These are phyloP conservation scores for Lupinus albus DNA, from an alignment of 306 rosid genomes.

Conservation along the genomic window DNA sequence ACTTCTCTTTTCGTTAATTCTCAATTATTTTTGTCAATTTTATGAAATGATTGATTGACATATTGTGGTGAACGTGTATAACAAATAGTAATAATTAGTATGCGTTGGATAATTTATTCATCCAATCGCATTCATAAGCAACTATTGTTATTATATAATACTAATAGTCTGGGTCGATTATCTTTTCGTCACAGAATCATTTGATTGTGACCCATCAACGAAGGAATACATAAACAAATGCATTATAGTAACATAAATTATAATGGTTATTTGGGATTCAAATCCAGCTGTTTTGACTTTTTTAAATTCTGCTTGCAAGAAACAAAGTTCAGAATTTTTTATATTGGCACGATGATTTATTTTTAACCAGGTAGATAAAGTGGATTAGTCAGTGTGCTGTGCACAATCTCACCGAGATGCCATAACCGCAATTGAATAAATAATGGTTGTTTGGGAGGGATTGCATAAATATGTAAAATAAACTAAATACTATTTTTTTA, in stretches of 20 bases:
- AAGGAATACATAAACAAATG: conserved; percentile 41
- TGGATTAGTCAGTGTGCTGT: too few species aligned
- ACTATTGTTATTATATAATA: conserved; percentile 36
- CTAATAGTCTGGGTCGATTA: conserved; percentile 37
- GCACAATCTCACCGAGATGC: too few species aligned
- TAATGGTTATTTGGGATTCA: not conserved
- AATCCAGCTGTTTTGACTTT: too few species aligned
- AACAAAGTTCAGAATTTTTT: too few species aligned
- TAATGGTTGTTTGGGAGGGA: too few species aligned
- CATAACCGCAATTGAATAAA: too few species aligned
- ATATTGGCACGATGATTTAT: too few species aligned
- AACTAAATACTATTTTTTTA: too few species aligned
- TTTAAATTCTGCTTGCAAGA: too few species aligned
- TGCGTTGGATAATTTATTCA: conserved; percentile 35
- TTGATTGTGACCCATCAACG: conserved; percentile 45
- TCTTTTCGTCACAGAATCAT: conserved; percentile 46
- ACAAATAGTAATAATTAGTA: conserved; percentile 27
- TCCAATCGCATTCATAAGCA: conserved; percentile 38
- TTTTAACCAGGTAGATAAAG: too few species aligned
- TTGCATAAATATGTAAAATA: too few species aligned
- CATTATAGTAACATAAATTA: not conserved
- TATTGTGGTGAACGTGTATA: conserved; percentile 30
- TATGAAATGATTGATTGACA: conserved; percentile 23
- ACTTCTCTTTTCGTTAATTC: conserved; percentile 10
- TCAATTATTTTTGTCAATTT: conserved; percentile 6